Evolutionary conservation across 2,329 filamentous ascomycete species (phyloP), one percentile per base, ranked within the genome.

Genomic region (Fusarium buxicola): DNA sequence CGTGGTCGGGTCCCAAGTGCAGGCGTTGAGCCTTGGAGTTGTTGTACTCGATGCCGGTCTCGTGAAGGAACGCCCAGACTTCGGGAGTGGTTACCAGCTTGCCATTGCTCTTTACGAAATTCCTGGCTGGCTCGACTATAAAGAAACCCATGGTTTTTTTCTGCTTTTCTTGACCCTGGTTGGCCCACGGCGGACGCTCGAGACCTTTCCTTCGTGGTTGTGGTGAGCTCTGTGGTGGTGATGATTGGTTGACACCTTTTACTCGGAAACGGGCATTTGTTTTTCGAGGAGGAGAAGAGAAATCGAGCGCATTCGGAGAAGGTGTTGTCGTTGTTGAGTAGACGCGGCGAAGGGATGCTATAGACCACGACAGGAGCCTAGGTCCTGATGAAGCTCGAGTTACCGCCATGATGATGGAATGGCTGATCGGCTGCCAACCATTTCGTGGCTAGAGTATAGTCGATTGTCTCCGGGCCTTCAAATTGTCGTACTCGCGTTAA

Each of bases 71-170:
- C 9, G 62, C 60, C 47, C 60, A 61, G 38, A 65, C 71, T 25
- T 74, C 69, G 5, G 58, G 68, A 4, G 70, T 75, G 13, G 73
- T 76, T 9, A 50, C n/a, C n/a, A 77, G 58, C 44, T 16, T 64
- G 35, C 74, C 73, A 16, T 65, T 51, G 1, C 24, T 4, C 11
- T 18, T 46, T 41, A 74, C 38, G 46, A 73, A 72, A 7, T 53
- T 45, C 13, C 52, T 58, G 35, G 51, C 67, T 1, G 55, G 44
- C 12, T 56, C 31, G 8, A 72, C 73, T 25, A 75, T 15, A 13
- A 31, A 49, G 15, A 64, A 45, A 7, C 53, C 44, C 15, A 18
- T 31, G 25, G 15, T 46, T 31, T 58, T 15, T 18, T 38, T 39
- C 24, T 16, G 58, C 16, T 31, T 41, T 11, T 16, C 16, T 30